phyloP scores from a whole-genome alignment of 1,139 yeast species.

The Saccharomyces uvarum region DNA sequence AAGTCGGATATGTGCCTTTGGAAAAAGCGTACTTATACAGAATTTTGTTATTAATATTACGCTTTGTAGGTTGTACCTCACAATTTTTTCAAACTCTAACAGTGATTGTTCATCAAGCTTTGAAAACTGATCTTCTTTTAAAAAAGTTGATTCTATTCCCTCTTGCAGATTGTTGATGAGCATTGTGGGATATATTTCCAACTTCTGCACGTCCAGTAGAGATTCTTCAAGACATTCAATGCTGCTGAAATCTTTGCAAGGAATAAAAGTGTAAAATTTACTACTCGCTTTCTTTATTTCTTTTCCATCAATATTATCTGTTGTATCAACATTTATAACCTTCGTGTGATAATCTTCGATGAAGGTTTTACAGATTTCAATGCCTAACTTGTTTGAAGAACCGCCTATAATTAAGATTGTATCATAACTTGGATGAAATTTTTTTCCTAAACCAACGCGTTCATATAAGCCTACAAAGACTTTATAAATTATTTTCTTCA shows the following conservation, averaged over 20 bases:
- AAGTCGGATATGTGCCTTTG: conserved; percentile 6
- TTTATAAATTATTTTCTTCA: conserved; percentile 1
- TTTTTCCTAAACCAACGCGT: conserved; percentile 1
- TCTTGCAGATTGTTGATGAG: conserved; percentile 21
- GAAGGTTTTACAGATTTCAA: conserved; percentile 1
- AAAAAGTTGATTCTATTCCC: conserved; percentile 9
- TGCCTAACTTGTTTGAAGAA: conserved; percentile 5
- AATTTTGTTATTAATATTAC: conserved; percentile 20
- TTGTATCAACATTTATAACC: conserved; percentile 10
- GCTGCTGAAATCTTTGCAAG: conserved; percentile 13
- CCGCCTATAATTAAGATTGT: conserved; percentile 6
- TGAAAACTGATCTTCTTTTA: neutral
- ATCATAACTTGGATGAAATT: conserved; percentile 3
- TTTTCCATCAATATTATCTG: neutral
- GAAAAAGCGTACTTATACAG: conserved; percentile 15
- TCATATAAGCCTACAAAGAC: neutral
- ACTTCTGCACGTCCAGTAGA: conserved; percentile 6
- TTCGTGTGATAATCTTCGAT: neutral
- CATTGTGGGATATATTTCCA: conserved; percentile 9
- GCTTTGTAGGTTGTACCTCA: conserved; percentile 17
- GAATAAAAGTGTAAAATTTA: conserved; percentile 11
- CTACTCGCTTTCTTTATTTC: neutral
- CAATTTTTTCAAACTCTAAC: conserved; percentile 8
- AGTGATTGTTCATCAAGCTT: conserved; percentile 6
- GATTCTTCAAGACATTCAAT: conserved; percentile 8